Evolutionary conservation across 2,329 filamentous ascomycete species (phyloP), one percentile per base, ranked within the genome.

Genomic region (Neofusicoccum kwambonambiense): DNA sequence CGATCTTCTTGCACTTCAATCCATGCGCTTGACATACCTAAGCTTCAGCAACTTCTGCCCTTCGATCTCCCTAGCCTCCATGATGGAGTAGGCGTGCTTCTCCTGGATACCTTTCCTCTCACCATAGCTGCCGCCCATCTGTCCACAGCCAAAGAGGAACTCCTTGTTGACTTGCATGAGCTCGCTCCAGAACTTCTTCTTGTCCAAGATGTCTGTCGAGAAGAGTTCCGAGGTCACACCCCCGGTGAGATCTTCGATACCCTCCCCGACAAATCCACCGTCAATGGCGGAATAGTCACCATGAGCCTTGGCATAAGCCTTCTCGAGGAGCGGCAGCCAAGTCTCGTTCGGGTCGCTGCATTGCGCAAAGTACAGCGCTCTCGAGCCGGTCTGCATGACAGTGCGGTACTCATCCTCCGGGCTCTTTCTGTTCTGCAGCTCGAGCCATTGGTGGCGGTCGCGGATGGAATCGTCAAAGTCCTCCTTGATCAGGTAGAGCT

Each of bases 231-330:
- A 88, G 0, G 89, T 90, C 4, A 92, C 88, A 15, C 89, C 89
- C 3, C 89, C 89, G 0, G 85, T 87, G 54, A 87, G 71, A 69
- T 87, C 85, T 69, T 87, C 85, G 17, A 87, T 80, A 0, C 78
- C 82, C 68, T 85, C 83, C 8, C 80, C 89, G 34, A 86, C 86
- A 74, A 86, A 90, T 0, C 91, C 91, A 4, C 90, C 90, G 42
- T 89, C 83, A 49, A 96, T 91, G 1, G 89, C 84, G 31, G 84
- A 84, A 69, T 90, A 96, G 71, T 95, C 90, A 3, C 90, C 91
- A 70, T 95, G 91, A 0, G 90, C 90, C 75, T 95, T 95, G 15
- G 91, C 91, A 72, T 90, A 94, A 0, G 91, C 91, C 75, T 94
- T 94, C 73, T 94, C 90, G 2, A 93, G 79, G 17, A 94, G 78